Percentiles rank a stretch among this genome's conserved stretches.
phyloP scores from a whole-genome alignment of 1,139 yeast genomes.

The Chernovozyma aurita region DNA sequence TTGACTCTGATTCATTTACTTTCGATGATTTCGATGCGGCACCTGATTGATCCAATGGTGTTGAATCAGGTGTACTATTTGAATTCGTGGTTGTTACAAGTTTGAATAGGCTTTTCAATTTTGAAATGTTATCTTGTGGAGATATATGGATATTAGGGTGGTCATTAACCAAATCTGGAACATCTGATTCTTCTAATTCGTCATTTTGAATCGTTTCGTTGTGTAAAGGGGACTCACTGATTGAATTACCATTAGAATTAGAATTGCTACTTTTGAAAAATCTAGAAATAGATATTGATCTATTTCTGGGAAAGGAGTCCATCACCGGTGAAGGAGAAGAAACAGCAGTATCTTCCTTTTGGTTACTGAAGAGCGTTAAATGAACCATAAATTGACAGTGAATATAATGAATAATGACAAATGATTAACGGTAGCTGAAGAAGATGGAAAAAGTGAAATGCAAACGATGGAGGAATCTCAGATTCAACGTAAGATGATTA shows the following conservation, averaged over 20 bases:
- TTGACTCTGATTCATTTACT: not conserved
- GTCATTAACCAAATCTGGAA: not conserved
- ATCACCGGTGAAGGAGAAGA: not conserved
- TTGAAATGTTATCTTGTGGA: conserved; percentile 11
- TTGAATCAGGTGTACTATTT: not conserved
- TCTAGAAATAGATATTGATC: conserved; percentile 18
- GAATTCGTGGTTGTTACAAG: conserved; percentile 7
- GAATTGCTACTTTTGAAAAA: conserved; percentile 9
- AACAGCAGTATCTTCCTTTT: conserved; percentile 6
- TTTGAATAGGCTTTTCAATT: conserved; percentile 23
- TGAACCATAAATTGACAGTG: conserved; percentile 6
- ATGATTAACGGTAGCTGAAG: no score
- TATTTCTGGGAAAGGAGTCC: conserved; percentile 2
- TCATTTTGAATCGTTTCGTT: not conserved
- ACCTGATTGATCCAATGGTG: not conserved
- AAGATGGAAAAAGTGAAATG: not conserved
- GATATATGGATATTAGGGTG: not conserved
- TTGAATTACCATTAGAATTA: not conserved
- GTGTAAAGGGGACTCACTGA: not conserved
- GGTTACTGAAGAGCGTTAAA: conserved; percentile 6
- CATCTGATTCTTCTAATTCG: not conserved
- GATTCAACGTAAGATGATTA: no score
- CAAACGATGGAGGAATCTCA: no score
- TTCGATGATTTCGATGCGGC: not conserved
- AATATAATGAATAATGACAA: no score